phyloP scores from a whole-genome alignment of 2,329 filamentous ascomycete species.

The Fusarium devonianum region DNA sequence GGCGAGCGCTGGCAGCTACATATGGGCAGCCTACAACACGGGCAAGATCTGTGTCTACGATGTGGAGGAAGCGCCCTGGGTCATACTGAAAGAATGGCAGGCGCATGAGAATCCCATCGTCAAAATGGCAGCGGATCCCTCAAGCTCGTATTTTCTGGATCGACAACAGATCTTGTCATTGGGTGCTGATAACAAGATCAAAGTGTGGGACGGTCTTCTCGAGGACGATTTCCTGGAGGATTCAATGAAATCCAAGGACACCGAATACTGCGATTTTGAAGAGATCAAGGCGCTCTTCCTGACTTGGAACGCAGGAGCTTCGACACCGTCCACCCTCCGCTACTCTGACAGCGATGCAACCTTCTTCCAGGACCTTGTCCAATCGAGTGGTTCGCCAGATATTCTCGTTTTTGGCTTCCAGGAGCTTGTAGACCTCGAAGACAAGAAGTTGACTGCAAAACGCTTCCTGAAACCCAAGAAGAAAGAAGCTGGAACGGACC shows the following conservation, averaged over 20 bases:
- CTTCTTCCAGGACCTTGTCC: constrained; percentile 83
- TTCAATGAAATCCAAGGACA: constrained; percentile 84
- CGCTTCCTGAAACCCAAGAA: constrained; percentile 93
- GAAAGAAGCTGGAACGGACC: constrained; percentile 77
- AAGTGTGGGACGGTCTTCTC: constrained; percentile 90
- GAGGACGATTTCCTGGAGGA: constrained; percentile 94
- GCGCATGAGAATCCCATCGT: constrained; percentile 86
- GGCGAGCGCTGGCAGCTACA: constrained; percentile 77
- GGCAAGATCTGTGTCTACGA: constrained; percentile 96
- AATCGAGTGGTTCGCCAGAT: constrained; percentile 80
- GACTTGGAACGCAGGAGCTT: constrained; percentile 98
- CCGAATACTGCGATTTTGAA: constrained; percentile 84
- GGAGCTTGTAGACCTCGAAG: constrained; percentile 96
- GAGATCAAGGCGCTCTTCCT: constrained; percentile 81
- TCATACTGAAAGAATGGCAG: constrained; percentile 91
- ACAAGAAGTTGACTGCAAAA: constrained; percentile 97
- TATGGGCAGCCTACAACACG: constrained; percentile 96
- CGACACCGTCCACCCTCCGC: constrained; percentile 83
- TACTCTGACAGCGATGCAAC: constrained; percentile 72
- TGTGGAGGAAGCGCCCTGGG: constrained; percentile 81
- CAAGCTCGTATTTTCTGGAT: constrained; percentile 85
- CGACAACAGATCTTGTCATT: constrained; percentile 85
- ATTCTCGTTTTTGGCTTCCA: constrained; percentile 97
- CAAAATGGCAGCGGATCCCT: constrained; percentile 77
- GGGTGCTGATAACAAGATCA: constrained; percentile 84